Percentiles rank a stretch among this genome's conserved stretches.
phyloP scores from a whole-genome alignment of 257 asterid genomes.

The Leptodermis oblonga region DNA sequence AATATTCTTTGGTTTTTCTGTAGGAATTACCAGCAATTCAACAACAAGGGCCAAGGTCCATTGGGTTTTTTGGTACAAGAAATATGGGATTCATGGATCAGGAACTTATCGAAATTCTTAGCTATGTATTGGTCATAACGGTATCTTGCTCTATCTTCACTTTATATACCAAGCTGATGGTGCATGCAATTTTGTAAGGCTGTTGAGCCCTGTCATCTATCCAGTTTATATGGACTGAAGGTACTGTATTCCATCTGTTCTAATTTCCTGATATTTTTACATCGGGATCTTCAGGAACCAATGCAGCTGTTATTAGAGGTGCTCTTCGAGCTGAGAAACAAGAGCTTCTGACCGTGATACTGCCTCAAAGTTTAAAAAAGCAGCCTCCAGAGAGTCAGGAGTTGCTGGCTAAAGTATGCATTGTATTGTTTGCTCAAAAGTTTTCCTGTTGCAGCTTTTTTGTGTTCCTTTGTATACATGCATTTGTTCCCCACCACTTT shows the following conservation, averaged over 20 bases:
- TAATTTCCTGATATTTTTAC: conserved; percentile 72
- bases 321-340: conserved; percentile 98
- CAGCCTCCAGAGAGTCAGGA: conserved; percentile 98
- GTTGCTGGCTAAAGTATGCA: conserved; percentile 79
- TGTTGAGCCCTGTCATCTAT: too few relatives aligned
- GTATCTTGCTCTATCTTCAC: conserved; percentile 33
- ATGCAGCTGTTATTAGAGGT: conserved; percentile 99
- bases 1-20: conserved; percentile 15
- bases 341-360: conserved; percentile 85
- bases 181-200: not conserved
- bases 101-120: conserved; percentile 93
- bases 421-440: not conserved
- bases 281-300: conserved; percentile 98
- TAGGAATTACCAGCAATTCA: conserved; percentile 96
- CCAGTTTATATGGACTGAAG: not conserved
- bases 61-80: conserved; percentile 96
- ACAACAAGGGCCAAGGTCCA: conserved; percentile 93
- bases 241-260: conserved; percentile 1
- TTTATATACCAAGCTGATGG: not conserved
- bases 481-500: not conserved
- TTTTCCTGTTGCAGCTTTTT: not conserved
- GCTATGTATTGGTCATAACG: conserved; percentile 97
- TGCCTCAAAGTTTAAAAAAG: conserved; percentile 89
- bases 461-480: not conserved
- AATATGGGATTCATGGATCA: conserved; percentile 99